Evolutionary conservation across 768 basidiomycete species (phyloP), one percentile per base, ranked within the genome.

Genomic region (Rhodotorula taiwanensis): DNA sequence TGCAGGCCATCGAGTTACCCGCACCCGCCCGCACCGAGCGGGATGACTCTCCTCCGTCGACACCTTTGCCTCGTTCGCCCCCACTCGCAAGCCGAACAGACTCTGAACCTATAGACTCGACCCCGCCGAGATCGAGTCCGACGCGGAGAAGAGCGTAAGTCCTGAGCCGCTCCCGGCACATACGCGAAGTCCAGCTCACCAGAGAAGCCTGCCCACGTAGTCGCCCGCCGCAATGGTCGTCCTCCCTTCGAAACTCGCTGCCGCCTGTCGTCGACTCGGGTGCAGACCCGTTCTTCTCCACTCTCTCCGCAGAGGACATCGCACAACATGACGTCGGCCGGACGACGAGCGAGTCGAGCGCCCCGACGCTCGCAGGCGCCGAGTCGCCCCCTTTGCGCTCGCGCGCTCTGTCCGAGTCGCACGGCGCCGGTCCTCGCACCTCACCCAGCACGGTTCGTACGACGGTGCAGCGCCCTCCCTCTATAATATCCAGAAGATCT

Each of bases 401-500:
- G 3, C 48, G n/a, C 5, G n/a, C 2, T 21, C 10, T 31, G 3
- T 23, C 21, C 21, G 20, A 11, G 4, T 33, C 30, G 15, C 30
- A 16, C 13, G n/a, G 20, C 43, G 16, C 16, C 43, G 23, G 34
- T 39, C 49, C 10, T 4, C 51, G n/a, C 33, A n/a, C 23, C 33
- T 27, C 51, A 15, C n/a, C n/a, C 23, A n/a, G 28, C 8, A 28
- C 52, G n/a, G n/a, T n/a, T n/a, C n/a, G n/a, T n/a, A n/a, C n/a
- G n/a, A n/a, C n/a, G n/a, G n/a, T n/a, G n/a, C n/a, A n/a, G n/a
- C n/a, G 60, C 11, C 39, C 60, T 8, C 20, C 52, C 1, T 55
- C 60, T 4, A 50, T 33, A 23, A 42, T 47, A 3, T 61, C 60
- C 25, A 44, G 60, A 5, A 20, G 60, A 9, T 44, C 39, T 2